Conservation (phyloP, 202 grass and related monocot genomes). For the Cymbopogon flexuosus region DNA sequence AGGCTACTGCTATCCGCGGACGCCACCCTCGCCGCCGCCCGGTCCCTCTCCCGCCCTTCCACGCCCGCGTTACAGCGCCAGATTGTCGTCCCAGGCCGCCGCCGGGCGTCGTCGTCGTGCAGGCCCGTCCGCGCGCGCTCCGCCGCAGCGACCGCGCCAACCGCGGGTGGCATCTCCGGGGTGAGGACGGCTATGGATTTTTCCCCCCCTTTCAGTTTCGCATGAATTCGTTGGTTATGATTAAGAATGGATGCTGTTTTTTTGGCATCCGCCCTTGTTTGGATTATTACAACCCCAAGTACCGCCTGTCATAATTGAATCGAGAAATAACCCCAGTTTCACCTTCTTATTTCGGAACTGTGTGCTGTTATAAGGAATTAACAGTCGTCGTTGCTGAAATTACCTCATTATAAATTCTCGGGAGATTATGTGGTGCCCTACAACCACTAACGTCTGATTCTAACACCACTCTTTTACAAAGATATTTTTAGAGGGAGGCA, state of each 20-base stretch:
- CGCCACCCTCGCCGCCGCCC: background rate
- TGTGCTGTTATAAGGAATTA: background rate
- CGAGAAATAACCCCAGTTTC: background rate
- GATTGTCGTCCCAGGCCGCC: background rate
- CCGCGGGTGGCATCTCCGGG: background rate
- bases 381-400: background rate
- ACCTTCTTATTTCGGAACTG: background rate
- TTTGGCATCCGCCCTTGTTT: background rate
- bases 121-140: conserved; percentile 20
- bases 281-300: too few species aligned
- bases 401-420: background rate
- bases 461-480: background rate
- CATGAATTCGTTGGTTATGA: background rate
- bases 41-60: background rate
- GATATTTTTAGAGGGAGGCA: background rate
- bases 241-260: background rate
- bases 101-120: background rate
- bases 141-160: background rate
- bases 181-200: background rate
- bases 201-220: background rate
- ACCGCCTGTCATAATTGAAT: background rate
- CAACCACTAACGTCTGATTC: background rate
- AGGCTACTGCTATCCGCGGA: conserved; percentile 33
- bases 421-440: background rate
- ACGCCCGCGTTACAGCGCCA: background rate